phyloP scores from a whole-genome alignment of 805 yeast genomes.

The Myxozyma vanderwaltii region DNA sequence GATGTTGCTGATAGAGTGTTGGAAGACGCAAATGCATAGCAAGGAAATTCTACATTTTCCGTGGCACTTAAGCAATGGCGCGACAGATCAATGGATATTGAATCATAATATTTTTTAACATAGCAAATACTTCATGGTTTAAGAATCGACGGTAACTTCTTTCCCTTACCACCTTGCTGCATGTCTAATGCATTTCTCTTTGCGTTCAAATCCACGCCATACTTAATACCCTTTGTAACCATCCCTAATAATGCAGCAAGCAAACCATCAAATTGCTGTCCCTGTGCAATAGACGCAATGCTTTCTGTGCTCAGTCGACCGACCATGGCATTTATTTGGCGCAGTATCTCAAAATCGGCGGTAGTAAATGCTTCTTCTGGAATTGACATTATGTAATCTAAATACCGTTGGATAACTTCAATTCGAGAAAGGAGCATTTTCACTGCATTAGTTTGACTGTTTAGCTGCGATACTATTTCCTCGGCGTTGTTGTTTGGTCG shows the following conservation, averaged over 20 bases:
- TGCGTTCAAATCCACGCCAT: constrained; percentile 30
- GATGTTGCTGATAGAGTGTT: constrained; percentile 9
- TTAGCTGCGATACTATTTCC: constrained; percentile 27
- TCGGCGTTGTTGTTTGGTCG: constrained; percentile 10
- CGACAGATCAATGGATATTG: too few species aligned
- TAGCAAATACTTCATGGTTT: not conserved
- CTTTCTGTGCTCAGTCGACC: constrained; percentile 28
- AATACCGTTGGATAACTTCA: constrained; percentile 31
- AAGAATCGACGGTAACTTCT: constrained; percentile 1
- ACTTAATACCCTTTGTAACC: constrained; percentile 35
- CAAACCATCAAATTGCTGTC: constrained; percentile 37
- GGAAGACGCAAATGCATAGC: constrained; percentile 11
- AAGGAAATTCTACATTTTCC: not conserved
- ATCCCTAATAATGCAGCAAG: constrained; percentile 36
- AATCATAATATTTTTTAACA: too few species aligned
- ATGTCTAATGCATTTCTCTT: constrained; percentile 23
- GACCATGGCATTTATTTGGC: constrained; percentile 33
- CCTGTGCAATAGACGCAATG: constrained; percentile 20
- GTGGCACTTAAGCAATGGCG: too few species aligned
- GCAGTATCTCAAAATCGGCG: constrained; percentile 32
- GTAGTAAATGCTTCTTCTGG: constrained; percentile 19
- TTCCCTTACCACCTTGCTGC: not conserved
- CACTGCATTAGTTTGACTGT: constrained; percentile 37
- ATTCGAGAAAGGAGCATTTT: constrained; percentile 36
- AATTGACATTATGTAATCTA: constrained; percentile 26